Evolutionary conservation across 164 flowering plant genomes (phyloP).

Genomic region (Liriodendron chinense): DNA sequence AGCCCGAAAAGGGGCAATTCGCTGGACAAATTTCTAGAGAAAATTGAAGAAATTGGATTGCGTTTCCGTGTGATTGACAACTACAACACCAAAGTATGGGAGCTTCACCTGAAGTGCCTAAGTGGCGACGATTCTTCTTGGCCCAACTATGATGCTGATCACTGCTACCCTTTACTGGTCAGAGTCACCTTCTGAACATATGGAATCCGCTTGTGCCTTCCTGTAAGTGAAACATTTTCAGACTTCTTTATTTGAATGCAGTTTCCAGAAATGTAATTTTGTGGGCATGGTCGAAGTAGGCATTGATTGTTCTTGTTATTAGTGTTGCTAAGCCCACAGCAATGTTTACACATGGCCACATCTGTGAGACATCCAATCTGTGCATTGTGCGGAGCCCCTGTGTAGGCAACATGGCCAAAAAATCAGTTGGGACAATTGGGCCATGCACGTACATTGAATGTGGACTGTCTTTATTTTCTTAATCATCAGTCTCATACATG

Average conservation of each 20-base stretch:
- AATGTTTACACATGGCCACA: not conserved
- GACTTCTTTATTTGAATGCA: not conserved
- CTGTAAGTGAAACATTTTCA: not conserved
- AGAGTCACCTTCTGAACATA: constrained; percentile 48
- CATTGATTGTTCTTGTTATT: not conserved
- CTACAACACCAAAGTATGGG: constrained; percentile 67
- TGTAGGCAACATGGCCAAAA: not conserved
- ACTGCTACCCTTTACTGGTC: constrained; percentile 78
- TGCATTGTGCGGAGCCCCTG: not conserved
- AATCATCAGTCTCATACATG: not conserved
- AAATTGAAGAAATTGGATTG: constrained; percentile 49
- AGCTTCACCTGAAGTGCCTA: constrained; percentile 38
- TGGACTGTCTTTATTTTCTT: not conserved
- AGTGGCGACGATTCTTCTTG: constrained; percentile 38
- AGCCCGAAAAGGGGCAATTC: constrained; percentile 84
- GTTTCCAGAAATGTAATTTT: not conserved
- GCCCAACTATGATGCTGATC: constrained; percentile 81
- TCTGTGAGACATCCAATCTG: not conserved
- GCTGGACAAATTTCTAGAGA: constrained; percentile 63
- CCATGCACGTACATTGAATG: not conserved
- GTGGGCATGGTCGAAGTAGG: not conserved
- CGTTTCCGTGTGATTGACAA: constrained; percentile 46
- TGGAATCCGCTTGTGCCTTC: not conserved
- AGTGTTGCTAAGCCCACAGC: not conserved
- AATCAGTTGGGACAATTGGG: not conserved